Conservation (phyloP, 2,329 filamentous ascomycete species). For the Pyricularia grisea region DNA sequence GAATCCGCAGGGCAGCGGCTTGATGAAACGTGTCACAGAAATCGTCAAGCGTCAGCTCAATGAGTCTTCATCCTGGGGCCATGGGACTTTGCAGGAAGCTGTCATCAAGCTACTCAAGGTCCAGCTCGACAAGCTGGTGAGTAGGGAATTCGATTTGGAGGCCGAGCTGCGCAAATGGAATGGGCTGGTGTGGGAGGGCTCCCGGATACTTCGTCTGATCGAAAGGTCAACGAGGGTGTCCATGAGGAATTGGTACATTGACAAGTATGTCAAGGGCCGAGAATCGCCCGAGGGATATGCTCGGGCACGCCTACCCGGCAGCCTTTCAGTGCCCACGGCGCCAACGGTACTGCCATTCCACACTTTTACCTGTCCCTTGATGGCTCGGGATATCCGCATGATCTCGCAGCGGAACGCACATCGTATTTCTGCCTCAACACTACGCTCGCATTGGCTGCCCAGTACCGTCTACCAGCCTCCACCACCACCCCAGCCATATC, state of each 20-base stretch:
- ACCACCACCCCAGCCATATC: constrained; percentile 64
- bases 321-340: constrained; percentile 71
- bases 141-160: constrained; percentile 23
- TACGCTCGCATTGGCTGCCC: constrained; percentile 81
- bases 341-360: constrained; percentile 96
- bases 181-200: constrained; percentile 77
- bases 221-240: constrained; percentile 74
- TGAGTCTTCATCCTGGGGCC: constrained; percentile 82
- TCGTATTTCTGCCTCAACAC: constrained; percentile 82
- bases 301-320: constrained; percentile 63
- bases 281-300: constrained; percentile 53
- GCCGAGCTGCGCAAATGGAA: constrained; percentile 50
- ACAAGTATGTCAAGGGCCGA: constrained; percentile 58
- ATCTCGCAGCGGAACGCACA: constrained; percentile 94
- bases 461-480: constrained; percentile 76
- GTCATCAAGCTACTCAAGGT: constrained; percentile 39
- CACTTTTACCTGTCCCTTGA: constrained; percentile 91
- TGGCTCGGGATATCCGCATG: constrained; percentile 80
- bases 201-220: constrained; percentile 70
- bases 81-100: constrained; percentile 53
- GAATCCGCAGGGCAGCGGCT: constrained; percentile 57
- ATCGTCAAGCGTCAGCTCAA: constrained; percentile 82
- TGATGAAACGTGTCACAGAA: constrained; percentile 82
- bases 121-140: constrained; percentile 31
- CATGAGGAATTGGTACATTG: constrained; percentile 80